Evolutionary conservation across 2,329 filamentous ascomycete species (phyloP).

Genomic region (Lecanosticta acicola): DNA sequence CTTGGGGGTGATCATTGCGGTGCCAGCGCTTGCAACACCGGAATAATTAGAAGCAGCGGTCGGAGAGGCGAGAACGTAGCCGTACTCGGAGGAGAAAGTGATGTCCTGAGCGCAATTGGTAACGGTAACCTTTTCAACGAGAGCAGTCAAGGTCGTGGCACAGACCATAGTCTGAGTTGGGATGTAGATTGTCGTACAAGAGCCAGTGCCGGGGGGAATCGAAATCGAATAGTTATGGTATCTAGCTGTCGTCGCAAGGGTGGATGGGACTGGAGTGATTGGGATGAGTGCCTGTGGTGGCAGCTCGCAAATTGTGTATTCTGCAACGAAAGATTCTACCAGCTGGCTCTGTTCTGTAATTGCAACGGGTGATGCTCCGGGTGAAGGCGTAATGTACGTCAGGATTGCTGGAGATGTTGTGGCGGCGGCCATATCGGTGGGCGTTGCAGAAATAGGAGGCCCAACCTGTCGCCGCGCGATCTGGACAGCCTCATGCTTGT

Average conservation of each 20-base stretch:
- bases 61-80: slow-evolving; percentile 38
- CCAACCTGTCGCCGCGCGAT: slow-evolving; percentile 24
- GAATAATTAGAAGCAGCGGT: slow-evolving; percentile 20
- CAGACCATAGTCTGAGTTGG: slow-evolving; percentile 40
- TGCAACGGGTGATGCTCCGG: slow-evolving; percentile 37
- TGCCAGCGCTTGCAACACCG: slow-evolving; percentile 5
- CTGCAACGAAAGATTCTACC: slow-evolving; percentile 39
- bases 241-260: slow-evolving; percentile 30
- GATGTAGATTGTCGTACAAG: slow-evolving; percentile 39
- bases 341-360: slow-evolving; percentile 41
- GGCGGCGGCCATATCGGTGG: slow-evolving; percentile 13
- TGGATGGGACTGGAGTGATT: slow-evolving; percentile 18
- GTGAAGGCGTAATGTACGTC: slow-evolving; percentile 39
- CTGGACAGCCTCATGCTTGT: slow-evolving; percentile 29
- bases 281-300: slow-evolving; percentile 35
- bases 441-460: slow-evolving; percentile 13
- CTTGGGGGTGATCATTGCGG: slow-evolving; percentile 33
- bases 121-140: slow-evolving; percentile 38
- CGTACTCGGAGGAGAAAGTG: slow-evolving; percentile 43
- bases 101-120: slow-evolving; percentile 41
- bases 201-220: slow-evolving; percentile 30
- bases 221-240: slow-evolving; percentile 35
- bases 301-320: slow-evolving; percentile 40
- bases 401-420: slow-evolving; percentile 25
- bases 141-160: slow-evolving; percentile 39